phyloP scores from a whole-genome alignment of 306 rosid genomes.

The Styphnolobium japonicum region DNA sequence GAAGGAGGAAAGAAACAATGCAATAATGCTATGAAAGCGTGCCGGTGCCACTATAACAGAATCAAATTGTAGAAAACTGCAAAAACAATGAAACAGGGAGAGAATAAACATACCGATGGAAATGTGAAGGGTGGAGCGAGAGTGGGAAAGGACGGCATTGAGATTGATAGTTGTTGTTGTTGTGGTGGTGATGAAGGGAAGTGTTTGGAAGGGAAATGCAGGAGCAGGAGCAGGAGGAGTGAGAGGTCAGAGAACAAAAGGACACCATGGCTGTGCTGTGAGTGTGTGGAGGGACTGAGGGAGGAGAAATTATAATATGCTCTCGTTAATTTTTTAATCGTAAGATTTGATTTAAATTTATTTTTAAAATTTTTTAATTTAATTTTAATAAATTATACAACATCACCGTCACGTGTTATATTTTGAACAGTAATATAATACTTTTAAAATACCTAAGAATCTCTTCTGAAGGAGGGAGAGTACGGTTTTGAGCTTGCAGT shows the following conservation, averaged over 20 bases:
- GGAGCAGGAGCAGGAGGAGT: not conserved
- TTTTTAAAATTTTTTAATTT: too few species aligned
- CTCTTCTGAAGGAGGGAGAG: too few species aligned
- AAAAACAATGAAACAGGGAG: not conserved
- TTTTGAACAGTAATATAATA: too few species aligned
- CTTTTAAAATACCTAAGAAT: too few species aligned
- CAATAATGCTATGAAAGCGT: too few species aligned
- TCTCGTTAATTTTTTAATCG: too few species aligned
- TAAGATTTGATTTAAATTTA: too few species aligned
- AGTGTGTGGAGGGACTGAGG: too few species aligned
- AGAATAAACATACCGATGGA: slow-evolving; percentile 6
- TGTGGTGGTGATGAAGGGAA: not conserved
- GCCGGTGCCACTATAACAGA: not conserved
- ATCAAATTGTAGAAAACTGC: not conserved
- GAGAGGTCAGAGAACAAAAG: slow-evolving; percentile 4
- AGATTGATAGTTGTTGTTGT: not conserved
- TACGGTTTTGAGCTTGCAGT: too few species aligned
- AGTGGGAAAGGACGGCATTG: slow-evolving; percentile 12
- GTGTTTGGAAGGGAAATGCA: not conserved
- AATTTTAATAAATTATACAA: too few species aligned
- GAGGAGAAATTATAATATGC: too few species aligned
- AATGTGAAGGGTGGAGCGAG: not conserved
- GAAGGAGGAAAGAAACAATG: not conserved
- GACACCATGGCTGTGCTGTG: slow-evolving; percentile 18
- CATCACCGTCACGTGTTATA: too few species aligned